Conservation (phyloP, 1,284 basidiomycete genomes). For the Trichosporon coremiiforme region DNA sequence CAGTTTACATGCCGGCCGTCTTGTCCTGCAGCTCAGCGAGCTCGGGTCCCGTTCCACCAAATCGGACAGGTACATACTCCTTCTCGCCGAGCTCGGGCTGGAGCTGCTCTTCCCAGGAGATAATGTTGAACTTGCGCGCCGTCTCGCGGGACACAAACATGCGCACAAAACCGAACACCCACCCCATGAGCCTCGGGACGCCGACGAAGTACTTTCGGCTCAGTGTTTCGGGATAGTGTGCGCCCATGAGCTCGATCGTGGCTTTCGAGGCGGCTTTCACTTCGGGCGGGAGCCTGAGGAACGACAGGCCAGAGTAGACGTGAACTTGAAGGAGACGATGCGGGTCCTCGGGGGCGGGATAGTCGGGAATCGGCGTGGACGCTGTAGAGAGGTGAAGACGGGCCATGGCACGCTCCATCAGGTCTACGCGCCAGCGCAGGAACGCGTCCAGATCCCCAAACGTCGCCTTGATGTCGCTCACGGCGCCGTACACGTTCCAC, state of each 20-base stretch:
- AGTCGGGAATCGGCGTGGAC: conserved; percentile 34
- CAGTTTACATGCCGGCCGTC: neutral
- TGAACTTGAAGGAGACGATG: conserved; percentile 39
- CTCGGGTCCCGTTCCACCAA: conserved; percentile 32
- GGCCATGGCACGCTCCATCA: conserved; percentile 35
- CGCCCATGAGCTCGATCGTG: conserved; percentile 35
- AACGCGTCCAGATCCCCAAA: conserved; percentile 40
- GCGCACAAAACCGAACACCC: conserved; percentile 37
- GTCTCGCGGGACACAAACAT: conserved; percentile 37
- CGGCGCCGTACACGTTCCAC: conserved; percentile 42
- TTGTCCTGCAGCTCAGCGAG: conserved; percentile 28
- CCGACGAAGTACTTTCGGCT: conserved; percentile 40
- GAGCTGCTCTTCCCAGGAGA: conserved; percentile 31
- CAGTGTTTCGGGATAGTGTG: conserved; percentile 40
- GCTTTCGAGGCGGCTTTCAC: conserved; percentile 38
- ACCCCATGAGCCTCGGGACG: conserved; percentile 39
- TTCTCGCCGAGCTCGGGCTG: conserved; percentile 33
- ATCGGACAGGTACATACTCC: conserved; percentile 31
- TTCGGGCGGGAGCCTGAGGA: conserved; percentile 37
- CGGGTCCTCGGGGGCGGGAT: conserved; percentile 30
- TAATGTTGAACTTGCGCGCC: conserved; percentile 36
- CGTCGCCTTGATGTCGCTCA: conserved; percentile 32
- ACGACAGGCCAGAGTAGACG: conserved; percentile 36
- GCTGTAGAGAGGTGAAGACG: conserved; percentile 33
- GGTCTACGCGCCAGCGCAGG: conserved; percentile 39